These are phyloP conservation scores for Zasmidium citrigriseum DNA, from an alignment of 2,329 filamentous ascomycete species.

Conservation along the genomic window DNA sequence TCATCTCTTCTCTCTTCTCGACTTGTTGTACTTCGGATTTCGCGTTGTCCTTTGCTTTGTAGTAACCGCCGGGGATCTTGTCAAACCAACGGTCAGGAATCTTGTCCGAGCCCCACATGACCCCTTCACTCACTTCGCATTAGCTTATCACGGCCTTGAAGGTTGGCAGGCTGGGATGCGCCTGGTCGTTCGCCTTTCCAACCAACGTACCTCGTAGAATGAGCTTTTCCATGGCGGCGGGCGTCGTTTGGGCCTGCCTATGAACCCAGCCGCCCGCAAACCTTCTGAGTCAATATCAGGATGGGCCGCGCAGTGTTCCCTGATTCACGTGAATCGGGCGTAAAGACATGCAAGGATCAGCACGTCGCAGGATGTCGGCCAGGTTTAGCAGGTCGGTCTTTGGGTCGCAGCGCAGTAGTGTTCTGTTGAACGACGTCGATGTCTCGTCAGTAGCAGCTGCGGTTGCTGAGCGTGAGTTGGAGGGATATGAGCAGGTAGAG, in stretches of 20 bases:
- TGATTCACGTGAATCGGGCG: constrained; percentile 13
- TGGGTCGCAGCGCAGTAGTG: background rate
- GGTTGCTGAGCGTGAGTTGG: background rate
- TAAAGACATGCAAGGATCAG: constrained; percentile 8
- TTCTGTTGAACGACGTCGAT: background rate
- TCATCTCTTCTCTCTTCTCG: constrained; percentile 17
- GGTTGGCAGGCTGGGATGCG: constrained; percentile 2
- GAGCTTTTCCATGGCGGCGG: constrained; percentile 23
- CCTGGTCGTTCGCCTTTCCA: constrained; percentile 1
- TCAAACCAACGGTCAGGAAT: constrained; percentile 42
- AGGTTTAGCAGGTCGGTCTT: background rate
- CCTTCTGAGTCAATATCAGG: constrained; percentile 1
- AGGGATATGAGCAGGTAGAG: background rate
- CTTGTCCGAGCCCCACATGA: constrained; percentile 35
- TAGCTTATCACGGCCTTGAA: background rate
- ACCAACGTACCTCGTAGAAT: constrained; percentile 25
- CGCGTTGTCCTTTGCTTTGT: constrained; percentile 30
- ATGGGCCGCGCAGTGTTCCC: background rate
- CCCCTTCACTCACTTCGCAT: constrained; percentile 14
- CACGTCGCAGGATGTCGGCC: background rate
- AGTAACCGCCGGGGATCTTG: constrained; percentile 39
- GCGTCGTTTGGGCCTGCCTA: constrained; percentile 1
- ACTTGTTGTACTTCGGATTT: constrained; percentile 18
- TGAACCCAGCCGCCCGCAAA: background rate
- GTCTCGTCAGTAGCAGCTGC: background rate